Conservation (phyloP, 768 basidiomycete species). For the Suillus alpinus region DNA sequence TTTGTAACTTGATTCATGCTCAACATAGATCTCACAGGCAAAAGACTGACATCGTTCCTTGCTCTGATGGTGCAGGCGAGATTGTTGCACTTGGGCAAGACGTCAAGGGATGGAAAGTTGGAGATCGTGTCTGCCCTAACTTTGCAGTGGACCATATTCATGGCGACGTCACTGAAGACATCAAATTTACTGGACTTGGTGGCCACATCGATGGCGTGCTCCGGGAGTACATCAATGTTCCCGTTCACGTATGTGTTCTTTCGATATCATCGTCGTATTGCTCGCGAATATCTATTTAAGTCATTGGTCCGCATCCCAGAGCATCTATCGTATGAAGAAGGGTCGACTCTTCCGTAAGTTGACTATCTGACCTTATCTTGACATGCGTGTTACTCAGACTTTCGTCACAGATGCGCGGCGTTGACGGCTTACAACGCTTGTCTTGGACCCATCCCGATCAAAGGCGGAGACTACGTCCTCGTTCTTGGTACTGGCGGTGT, state of each 20-base stretch:
- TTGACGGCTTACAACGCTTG: conserved; percentile 66
- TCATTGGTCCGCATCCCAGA: conserved; percentile 51
- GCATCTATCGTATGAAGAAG: conserved; percentile 62
- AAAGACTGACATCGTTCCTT: conserved; percentile 28
- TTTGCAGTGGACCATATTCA: conserved; percentile 47
- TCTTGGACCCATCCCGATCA: conserved; percentile 45
- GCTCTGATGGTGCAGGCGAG: conserved; percentile 58
- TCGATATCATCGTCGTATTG: neutral
- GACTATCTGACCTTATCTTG: no score
- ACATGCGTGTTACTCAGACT: neutral
- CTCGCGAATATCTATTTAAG: conserved; percentile 20
- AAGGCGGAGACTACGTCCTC: conserved; percentile 58
- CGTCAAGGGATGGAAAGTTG: conserved; percentile 45
- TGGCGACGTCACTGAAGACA: conserved; percentile 39
- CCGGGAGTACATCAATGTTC: conserved; percentile 52
- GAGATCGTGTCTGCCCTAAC: conserved; percentile 59
- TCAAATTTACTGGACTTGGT: conserved; percentile 39
- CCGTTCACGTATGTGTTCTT: conserved; percentile 34
- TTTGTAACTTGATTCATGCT: conserved; percentile 34
- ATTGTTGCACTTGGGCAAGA: conserved; percentile 43
- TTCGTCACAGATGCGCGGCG: conserved; percentile 48
- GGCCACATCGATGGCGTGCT: conserved; percentile 50
- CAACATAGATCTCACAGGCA: conserved; percentile 11
- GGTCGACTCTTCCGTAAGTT: conserved; percentile 57
- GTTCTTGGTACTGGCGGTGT: conserved; percentile 58